Evolutionary conservation across 2,329 filamentous ascomycete species (phyloP), one percentile per base, ranked within the genome.

Genomic region (Tolypocladium amazonense): DNA sequence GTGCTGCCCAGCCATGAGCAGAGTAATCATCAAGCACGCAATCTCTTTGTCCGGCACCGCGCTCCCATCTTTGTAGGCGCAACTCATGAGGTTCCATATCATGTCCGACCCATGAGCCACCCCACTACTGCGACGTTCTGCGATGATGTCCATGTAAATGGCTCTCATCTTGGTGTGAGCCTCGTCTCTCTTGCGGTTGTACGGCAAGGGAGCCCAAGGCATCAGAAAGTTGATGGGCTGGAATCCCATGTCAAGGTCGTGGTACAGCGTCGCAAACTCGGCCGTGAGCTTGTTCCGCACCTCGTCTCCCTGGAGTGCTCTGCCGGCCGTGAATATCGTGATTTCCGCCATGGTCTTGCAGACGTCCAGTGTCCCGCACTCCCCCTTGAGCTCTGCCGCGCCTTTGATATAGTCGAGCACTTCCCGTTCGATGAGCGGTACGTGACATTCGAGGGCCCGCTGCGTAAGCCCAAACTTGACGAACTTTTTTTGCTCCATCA

Each of bases 401-500:
- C 78, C 81, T 74, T 89, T 86, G 75, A 92, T 77, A 73, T 90
- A 95, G 68, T 50, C 45, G 84, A 81, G 63, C 84, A 79, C 65
- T 89, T 85, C 74, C 96, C 91, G 66, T 81, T 77, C 65, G 85
- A 82, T 93, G 70, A 95, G 83, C 60, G 83, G 85, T 57, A 94
- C 89, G 74, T 96, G 94, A 55, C 78, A 79, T 65, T 79, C 84
- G 76, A 92, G 88, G 27, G 88, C 86, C 59, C 89, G 85, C 64
- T 86, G 86, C 27, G 88, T 91, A 58, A 92, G 83, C 62, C 88
- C 88, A 67, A 88, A 85, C 74, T 92, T 92, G 85, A 92, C 89
- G 69, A 92, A 91, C 84, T 93, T 93, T 80, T 96, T 96, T 80
- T 96, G 91, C 77, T 96, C 91, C 91, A 96, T 95, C 70, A 96